Base-by-base conservation (phyloP, 352 stramenopile genomes). In the Pythium grandisporangium region DNA sequence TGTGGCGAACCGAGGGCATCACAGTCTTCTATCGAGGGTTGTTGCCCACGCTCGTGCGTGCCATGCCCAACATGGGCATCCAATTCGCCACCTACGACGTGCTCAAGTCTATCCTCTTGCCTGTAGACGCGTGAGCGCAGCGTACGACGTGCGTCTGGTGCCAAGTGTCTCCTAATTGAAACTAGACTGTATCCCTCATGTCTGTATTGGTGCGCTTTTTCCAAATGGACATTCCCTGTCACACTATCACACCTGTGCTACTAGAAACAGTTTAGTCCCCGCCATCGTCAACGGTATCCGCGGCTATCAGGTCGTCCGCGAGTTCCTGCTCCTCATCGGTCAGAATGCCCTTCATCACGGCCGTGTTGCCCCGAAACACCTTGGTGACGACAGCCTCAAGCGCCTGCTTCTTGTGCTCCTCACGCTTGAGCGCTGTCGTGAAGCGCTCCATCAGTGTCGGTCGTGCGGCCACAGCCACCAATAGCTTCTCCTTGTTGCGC, bases 81-180 rank as follows among this genome's bases (percentile, higher is more conserved):
- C 81, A 94, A 55, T 94, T 94, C 39, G 74, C 74, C 19, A 84
- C 69, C 36, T 94, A 94, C 63, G 81, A 94, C 46, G 60, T 79
- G 17, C 62, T 89, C 55, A 85, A 83, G 47, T 27, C 24, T 21
- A 32, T 58, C 17, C 44, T 58, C 26, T 43, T 53, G 44, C 51
- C 51, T n/a, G n/a, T n/a, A n/a, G n/a, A n/a, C n/a, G n/a, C n/a
- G n/a, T n/a, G n/a, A n/a, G n/a, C n/a, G n/a, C n/a, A n/a, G n/a
- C n/a, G n/a, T n/a, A n/a, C n/a, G n/a, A n/a, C n/a, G n/a, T n/a
- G n/a, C n/a, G n/a, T n/a, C n/a, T n/a, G n/a, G n/a, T n/a, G n/a
- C n/a, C n/a, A n/a, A n/a, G n/a, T n/a, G n/a, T n/a, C n/a, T n/a
- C n/a, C n/a, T n/a, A n/a, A n/a, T n/a, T n/a, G n/a, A n/a, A n/a